Percentiles rank a stretch among this genome's conserved stretches.
phyloP scores from a whole-genome alignment of 1,139 yeast species.

The Yamadazyma kanchanaburiensis region DNA sequence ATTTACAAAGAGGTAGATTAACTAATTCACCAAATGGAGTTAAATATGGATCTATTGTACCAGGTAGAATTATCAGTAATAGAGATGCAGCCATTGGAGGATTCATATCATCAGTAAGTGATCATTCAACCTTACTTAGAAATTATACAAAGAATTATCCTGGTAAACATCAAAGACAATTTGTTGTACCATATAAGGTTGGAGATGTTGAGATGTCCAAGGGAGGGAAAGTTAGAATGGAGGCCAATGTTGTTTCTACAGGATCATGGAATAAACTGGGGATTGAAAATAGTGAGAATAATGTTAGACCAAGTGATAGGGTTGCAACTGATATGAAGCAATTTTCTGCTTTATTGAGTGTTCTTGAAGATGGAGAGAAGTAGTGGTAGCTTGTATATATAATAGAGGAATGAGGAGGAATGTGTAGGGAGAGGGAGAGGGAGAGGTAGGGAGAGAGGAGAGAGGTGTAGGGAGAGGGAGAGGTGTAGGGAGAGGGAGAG shows the following conservation, averaged over 20 bases:
- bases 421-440: too few species aligned
- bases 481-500: too few species aligned
- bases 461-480: too few species aligned
- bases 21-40: conserved; percentile 75
- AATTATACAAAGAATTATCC: conserved; percentile 41
- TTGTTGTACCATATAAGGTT: conserved; percentile 42
- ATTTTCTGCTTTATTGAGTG: conserved; percentile 14
- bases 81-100: conserved; percentile 73
- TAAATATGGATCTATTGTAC: conserved; percentile 53
- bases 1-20: conserved; percentile 68
- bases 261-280: conserved; percentile 40
- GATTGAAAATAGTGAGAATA: conserved; percentile 15
- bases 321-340: conserved; percentile 26
- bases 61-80: conserved; percentile 64
- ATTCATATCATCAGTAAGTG: conserved; percentile 50
- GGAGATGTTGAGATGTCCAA: conserved; percentile 37
- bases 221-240: conserved; percentile 35
- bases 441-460: too few species aligned
- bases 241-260: conserved; percentile 39
- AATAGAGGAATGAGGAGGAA: too few species aligned
- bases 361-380: conserved; percentile 12
- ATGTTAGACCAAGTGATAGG: conserved; percentile 33
- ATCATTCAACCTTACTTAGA: conserved; percentile 37
- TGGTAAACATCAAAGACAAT: conserved; percentile 44
- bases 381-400: too few species aligned